These are phyloP conservation scores for Rhizopus arrhizus DNA, from an alignment of 371 early-diverging fungal genomes.

Conservation along the genomic window DNA sequence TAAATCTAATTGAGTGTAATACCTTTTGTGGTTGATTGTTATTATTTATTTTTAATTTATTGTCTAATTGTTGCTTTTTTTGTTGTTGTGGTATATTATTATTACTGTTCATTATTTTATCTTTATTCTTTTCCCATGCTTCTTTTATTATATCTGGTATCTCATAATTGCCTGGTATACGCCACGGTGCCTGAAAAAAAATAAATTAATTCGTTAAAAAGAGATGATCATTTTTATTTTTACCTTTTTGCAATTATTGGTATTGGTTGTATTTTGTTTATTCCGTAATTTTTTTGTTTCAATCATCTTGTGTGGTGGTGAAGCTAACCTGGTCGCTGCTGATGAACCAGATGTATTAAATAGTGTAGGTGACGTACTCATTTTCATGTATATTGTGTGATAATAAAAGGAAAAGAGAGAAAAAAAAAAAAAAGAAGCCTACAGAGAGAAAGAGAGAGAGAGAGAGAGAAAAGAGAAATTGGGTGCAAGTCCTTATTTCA, in stretches of 20 bases:
- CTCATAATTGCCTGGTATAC: conserved; percentile 49
- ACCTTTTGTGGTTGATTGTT: conserved; percentile 13
- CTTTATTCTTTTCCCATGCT: conserved; percentile 36
- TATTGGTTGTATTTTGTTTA: background rate
- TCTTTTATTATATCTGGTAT: conserved; percentile 56
- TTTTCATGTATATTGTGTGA: conserved; percentile 6
- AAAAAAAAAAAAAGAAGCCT: background rate
- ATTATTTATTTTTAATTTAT: background rate
- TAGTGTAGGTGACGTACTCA: conserved; percentile 31
- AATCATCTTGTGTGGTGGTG: conserved; percentile 21
- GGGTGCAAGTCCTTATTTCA: background rate
- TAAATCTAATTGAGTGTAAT: conserved; percentile 21
- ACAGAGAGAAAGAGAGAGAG: conserved; percentile 4
- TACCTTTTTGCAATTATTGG: conserved; percentile 10
- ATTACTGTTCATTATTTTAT: conserved; percentile 11
- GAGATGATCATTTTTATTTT: background rate
- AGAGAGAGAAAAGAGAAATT: conserved; percentile 6
- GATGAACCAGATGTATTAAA: conserved; percentile 29
- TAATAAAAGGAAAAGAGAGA: conserved; percentile 8
- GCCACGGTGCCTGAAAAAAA: conserved; percentile 45
- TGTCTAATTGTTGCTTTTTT: conserved; percentile 8
- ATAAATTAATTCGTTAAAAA: conserved; percentile 2
- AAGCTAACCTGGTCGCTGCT: conserved; percentile 22
- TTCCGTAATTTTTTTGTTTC: conserved; percentile 11
- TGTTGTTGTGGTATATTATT: conserved; percentile 21